Conservation (phyloP, 1,284 basidiomycete genomes). For the Apiotrichum domesticum region DNA sequence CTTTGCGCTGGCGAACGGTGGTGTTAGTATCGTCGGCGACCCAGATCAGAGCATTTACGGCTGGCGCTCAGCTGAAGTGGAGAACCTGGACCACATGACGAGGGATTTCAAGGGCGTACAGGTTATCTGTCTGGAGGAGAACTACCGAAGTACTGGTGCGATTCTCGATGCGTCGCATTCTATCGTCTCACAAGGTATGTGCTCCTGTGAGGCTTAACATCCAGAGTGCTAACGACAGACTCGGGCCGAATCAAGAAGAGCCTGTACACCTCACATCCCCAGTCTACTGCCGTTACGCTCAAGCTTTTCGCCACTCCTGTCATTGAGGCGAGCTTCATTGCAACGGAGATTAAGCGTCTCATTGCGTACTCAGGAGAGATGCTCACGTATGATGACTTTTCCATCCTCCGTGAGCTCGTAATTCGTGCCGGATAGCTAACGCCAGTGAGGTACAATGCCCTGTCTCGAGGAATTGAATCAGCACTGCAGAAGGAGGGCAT, state of each 20-base stretch:
- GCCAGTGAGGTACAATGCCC: conserved; percentile 72
- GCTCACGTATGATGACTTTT: conserved; percentile 70
- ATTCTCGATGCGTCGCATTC: conserved; percentile 71
- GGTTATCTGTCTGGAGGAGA: conserved; percentile 75
- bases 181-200: conserved; percentile 70
- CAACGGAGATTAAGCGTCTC: conserved; percentile 70
- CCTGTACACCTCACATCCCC: conserved; percentile 65
- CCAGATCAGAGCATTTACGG: conserved; percentile 91
- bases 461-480: conserved; percentile 71
- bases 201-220: no score
- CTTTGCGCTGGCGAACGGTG: conserved; percentile 56
- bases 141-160: conserved; percentile 76
- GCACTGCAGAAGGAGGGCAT: conserved; percentile 72
- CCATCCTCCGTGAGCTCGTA: conserved; percentile 60
- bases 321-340: conserved; percentile 65
- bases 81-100: conserved; percentile 69
- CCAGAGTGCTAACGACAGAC: conserved; percentile 15
- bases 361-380: conserved; percentile 67
- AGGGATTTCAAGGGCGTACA: conserved; percentile 60
- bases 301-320: conserved; percentile 37
- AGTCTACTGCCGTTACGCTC: conserved; percentile 55
- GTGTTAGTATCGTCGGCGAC: conserved; percentile 81
- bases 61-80: conserved; percentile 79
- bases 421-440: neutral
- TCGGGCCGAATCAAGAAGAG: conserved; percentile 64